Conservation (phyloP, 257 asterid genomes). For the Scutellaria barbata region DNA sequence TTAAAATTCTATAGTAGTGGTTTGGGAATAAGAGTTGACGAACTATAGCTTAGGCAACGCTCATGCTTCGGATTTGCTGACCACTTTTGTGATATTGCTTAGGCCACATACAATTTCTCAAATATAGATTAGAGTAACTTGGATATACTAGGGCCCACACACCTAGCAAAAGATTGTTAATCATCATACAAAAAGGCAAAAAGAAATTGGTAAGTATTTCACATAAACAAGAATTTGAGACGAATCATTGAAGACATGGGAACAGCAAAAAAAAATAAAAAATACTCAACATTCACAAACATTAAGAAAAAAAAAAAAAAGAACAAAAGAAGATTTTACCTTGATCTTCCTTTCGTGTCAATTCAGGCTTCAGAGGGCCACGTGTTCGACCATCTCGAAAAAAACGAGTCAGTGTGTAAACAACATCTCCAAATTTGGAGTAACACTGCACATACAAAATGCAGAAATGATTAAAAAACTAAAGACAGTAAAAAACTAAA, state of each 20-base stretch:
- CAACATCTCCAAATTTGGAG: conserved; percentile 89
- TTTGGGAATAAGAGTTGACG: background rate
- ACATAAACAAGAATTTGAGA: conserved; percentile 22
- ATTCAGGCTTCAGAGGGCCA: conserved; percentile 65
- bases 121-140: background rate
- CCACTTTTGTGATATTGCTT: conserved; percentile 11
- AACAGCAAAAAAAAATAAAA: conserved; percentile 30
- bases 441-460: conserved; percentile 67
- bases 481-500: conserved; percentile 4
- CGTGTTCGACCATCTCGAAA: conserved; percentile 67
- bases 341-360: conserved; percentile 43
- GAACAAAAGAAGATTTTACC: conserved; percentile 44
- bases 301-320: background rate
- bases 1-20: background rate
- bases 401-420: conserved; percentile 82
- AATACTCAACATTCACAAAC: conserved; percentile 25
- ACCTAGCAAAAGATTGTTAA: conserved; percentile 8
- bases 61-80: background rate
- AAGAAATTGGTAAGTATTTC: conserved; percentile 11
- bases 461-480: conserved; percentile 20
- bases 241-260: conserved; percentile 20
- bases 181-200: background rate
- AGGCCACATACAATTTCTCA: conserved; percentile 2
- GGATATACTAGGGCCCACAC: conserved; percentile 9
- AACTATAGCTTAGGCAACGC: conserved; percentile 2